Evolutionary conservation across 345 rosid species (phyloP).

Genomic region (Aegle marmelos): DNA sequence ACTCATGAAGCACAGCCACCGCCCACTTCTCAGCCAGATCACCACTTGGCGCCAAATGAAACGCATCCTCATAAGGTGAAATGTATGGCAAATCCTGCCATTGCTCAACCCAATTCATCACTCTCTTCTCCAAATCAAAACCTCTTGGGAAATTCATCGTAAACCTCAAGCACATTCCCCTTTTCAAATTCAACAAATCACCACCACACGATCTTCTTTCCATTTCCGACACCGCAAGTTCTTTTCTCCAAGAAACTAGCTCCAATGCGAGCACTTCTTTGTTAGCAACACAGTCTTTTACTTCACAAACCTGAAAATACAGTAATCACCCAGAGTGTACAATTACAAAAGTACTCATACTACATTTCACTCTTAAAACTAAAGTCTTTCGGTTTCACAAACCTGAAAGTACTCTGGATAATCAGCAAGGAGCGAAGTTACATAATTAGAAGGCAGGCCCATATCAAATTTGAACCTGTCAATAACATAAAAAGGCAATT

Average conservation of each 20-base stretch:
- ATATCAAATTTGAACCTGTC: constrained; percentile 64
- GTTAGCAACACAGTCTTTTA: constrained; percentile 25
- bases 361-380: too few species aligned
- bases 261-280: constrained; percentile 40
- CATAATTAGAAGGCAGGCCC: constrained; percentile 68
- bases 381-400: neutral
- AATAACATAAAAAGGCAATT: constrained; percentile 53
- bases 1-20: constrained; percentile 77
- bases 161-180: constrained; percentile 50
- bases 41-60: constrained; percentile 53
- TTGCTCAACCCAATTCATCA: constrained; percentile 64
- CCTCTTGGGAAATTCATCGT: constrained; percentile 73
- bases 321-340: constrained; percentile 22
- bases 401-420: constrained; percentile 67
- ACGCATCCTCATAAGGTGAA: constrained; percentile 68
- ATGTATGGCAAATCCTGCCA: constrained; percentile 83
- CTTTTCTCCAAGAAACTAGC: constrained; percentile 47
- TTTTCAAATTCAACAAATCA: constrained; percentile 20
- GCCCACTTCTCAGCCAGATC: constrained; percentile 82
- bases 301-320: constrained; percentile 45
- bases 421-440: constrained; percentile 51
- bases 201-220: constrained; percentile 42
- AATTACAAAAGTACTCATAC: neutral
- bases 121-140: constrained; percentile 55
- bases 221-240: constrained; percentile 60